phyloP scores from a whole-genome alignment of 139 green algal species.

The Chlorella ohadii region DNA sequence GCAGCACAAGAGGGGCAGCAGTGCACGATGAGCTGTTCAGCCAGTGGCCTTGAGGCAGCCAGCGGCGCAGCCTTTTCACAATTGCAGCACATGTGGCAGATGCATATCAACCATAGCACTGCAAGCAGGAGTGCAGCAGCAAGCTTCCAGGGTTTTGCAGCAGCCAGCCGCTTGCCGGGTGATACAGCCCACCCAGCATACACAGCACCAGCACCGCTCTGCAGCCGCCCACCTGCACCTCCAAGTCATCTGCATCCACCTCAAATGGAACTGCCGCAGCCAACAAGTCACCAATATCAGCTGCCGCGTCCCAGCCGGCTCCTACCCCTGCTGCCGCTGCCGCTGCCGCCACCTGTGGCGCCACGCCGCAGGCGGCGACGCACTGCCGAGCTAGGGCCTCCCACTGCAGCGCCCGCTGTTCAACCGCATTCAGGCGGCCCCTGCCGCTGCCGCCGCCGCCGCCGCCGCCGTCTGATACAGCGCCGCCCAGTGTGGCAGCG shows the following conservation, averaged over 20 bases:
- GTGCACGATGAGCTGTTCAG: too few relatives aligned
- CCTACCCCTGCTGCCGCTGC: neutral
- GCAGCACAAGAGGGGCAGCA: neutral
- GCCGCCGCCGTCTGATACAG: neutral
- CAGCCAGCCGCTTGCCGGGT: too few relatives aligned
- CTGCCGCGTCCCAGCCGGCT: constrained; percentile 16
- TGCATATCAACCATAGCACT: too few relatives aligned
- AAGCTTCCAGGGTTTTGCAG: too few relatives aligned
- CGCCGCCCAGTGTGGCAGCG: constrained; percentile 1
- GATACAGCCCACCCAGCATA: too few relatives aligned
- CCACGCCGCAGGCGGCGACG: neutral
- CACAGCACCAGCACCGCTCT: too few relatives aligned
- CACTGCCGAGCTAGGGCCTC: constrained; percentile 65
- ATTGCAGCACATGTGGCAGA: too few relatives aligned
- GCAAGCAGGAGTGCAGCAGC: too few relatives aligned
- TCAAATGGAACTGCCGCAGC: constrained; percentile 55
- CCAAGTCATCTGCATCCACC: constrained; percentile 45
- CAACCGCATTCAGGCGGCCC: constrained; percentile 43
- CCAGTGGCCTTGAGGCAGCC: too few relatives aligned
- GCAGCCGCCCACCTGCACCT: constrained; percentile 2
- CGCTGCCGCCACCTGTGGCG: neutral
- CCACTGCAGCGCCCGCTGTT: constrained; percentile 70
- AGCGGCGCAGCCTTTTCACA: too few relatives aligned
- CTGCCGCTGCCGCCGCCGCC: neutral
- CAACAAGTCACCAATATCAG: constrained; percentile 38